Base-by-base conservation (phyloP, 495 filamentous ascomycete species). In the Tuber melanosporum region DNA sequence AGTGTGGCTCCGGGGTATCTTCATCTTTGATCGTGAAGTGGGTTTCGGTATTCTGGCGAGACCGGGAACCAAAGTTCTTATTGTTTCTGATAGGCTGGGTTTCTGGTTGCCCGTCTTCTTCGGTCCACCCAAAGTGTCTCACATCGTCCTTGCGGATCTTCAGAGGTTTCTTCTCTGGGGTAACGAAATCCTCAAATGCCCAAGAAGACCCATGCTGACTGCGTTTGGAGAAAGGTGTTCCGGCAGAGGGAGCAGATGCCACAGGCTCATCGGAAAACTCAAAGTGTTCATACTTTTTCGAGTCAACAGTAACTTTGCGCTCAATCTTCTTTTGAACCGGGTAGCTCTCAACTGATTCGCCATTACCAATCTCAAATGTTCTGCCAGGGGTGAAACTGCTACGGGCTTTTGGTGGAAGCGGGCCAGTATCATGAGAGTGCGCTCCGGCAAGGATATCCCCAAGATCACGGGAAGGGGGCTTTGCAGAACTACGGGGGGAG, bases 251-350 rank as follows among this genome's bases (percentile, higher is more conserved):
- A 52, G 70, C 44, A 75, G 75, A 73, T 22, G 75, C 71, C 71
- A 70, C 80, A 42, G 82, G 80, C 72, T 90, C 91, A 78, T 91
- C 91, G 52, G 88, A 90, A 83, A 98, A 90, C 74, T 96, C 91
- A 83, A 98, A 98, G 84, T 99, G 95, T 47, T 90, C 85, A 85
- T 91, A 98, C 82, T 92, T 95, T 80, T 89, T 89, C 17, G 93
- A 88, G 80, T 94, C 86, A 41, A 76, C 44, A 57, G 74, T 80
- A 39, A 73, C 62, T 43, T 71, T 79, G 43, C 76, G 76, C 36
- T 73, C 77, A 43, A 75, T 72, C 20, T 43, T 57, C 62, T 71
- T 76, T 20, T 82, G 77, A 4, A 74, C 75, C 19, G 42, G 73
- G 22, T 81, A 76, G 52, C 83, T 82, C 47, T 85, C 83, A 22